Percentiles rank a stretch among this genome's conserved stretches.
Conservation (phyloP, 2,329 filamentous ascomycete genomes). For the Arthrobotrys sinensis region DNA sequence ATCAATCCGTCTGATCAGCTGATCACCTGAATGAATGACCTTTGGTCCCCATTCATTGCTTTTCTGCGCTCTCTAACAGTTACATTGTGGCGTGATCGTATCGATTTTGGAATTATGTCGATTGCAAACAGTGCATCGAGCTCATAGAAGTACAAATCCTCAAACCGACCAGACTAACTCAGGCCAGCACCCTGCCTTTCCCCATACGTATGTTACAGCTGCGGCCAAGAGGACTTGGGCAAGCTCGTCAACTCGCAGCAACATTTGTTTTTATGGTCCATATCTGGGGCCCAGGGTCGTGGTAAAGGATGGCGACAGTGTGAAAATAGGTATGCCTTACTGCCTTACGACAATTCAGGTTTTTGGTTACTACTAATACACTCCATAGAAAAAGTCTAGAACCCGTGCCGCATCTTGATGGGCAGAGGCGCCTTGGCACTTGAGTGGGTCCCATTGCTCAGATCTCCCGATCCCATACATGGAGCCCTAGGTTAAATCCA, state of each 20-base stretch:
- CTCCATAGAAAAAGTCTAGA: conserved; percentile 14
- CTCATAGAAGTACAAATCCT: background rate
- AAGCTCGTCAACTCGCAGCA: background rate
- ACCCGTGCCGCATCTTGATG: background rate
- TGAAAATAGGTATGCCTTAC: conserved; percentile 3
- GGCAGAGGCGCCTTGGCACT: conserved; percentile 5
- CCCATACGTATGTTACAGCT: conserved; percentile 4
- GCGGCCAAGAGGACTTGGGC: conserved; percentile 14
- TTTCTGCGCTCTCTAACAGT: background rate
- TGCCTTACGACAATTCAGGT: conserved; percentile 21
- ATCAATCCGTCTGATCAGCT: conserved; percentile 11
- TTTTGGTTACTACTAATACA: background rate
- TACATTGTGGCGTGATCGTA: conserved; percentile 14
- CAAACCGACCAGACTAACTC: conserved; percentile 5
- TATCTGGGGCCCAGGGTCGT: background rate
- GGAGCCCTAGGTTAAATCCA: background rate
- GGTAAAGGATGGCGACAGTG: background rate
- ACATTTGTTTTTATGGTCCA: background rate
- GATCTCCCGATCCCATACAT: conserved; percentile 28
- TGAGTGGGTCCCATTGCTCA: background rate
- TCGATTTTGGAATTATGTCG: background rate
- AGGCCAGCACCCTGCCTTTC: conserved; percentile 15
- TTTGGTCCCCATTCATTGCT: background rate
- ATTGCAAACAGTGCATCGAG: conserved; percentile 23
- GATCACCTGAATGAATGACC: background rate